Conservation (phyloP, 495 filamentous ascomycete genomes). For the Lasiosphaeria hispida region DNA sequence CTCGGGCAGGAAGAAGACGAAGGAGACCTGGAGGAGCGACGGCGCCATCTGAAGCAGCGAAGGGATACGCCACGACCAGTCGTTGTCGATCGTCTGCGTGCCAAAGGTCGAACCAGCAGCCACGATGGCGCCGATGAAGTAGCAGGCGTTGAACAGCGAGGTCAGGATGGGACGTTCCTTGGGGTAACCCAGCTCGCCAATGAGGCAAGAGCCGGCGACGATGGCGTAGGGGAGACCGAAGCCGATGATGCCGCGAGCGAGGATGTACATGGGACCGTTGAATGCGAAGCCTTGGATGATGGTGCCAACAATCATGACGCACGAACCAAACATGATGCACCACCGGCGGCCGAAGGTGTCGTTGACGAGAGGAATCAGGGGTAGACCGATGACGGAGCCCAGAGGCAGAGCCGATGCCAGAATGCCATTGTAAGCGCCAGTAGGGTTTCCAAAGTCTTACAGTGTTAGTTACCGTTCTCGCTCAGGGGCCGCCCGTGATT, state of each 20-base stretch:
- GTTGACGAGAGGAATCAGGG: conserved; percentile 58
- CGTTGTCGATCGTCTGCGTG: conserved; percentile 51
- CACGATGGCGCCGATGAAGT: conserved; percentile 61
- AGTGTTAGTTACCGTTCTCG: conserved; percentile 1
- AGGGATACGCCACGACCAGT: conserved; percentile 67
- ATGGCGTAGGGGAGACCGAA: conserved; percentile 64
- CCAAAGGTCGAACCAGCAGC: conserved; percentile 58
- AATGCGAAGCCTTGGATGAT: conserved; percentile 53
- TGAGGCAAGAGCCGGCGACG: conserved; percentile 58
- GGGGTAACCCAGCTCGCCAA: conserved; percentile 64
- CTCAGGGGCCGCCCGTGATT: conserved; percentile 12
- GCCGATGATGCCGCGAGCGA: conserved; percentile 61
- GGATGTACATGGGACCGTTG: conserved; percentile 59
- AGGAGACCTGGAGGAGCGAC: conserved; percentile 53
- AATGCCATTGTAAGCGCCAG: conserved; percentile 45
- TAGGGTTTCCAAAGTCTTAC: conserved; percentile 43
- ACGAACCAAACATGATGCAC: conserved; percentile 59
- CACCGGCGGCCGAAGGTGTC: conserved; percentile 54
- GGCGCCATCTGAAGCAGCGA: conserved; percentile 56
- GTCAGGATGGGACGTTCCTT: conserved; percentile 63
- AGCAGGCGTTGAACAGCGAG: conserved; percentile 64
- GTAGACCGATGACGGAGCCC: conserved; percentile 51
- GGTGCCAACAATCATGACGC: conserved; percentile 56
- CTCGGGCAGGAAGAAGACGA: conserved; percentile 59
- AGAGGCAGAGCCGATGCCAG: conserved; percentile 44